These are phyloP conservation scores for Gentiana dahurica DNA, from an alignment of 257 asterid species.

Conservation along the genomic window DNA sequence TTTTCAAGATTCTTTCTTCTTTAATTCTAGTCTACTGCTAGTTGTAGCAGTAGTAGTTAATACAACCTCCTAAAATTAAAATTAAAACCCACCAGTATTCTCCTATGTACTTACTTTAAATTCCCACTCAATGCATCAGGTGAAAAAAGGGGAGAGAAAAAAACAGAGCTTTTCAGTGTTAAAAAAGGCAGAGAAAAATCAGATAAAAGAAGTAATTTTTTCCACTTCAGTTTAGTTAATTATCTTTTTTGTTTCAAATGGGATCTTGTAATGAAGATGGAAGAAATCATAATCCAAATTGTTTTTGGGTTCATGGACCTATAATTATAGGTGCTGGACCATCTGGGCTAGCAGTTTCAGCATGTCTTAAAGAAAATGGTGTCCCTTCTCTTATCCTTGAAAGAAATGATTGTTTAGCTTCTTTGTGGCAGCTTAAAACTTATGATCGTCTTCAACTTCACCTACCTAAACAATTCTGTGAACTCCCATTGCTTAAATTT, in stretches of 20 bases:
- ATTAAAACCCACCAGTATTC: neutral
- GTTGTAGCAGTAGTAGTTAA: no score
- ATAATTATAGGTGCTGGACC: slow-evolving; percentile 91
- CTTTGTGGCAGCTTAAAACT: slow-evolving; percentile 66
- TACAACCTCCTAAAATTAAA: neutral
- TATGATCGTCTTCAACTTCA: slow-evolving; percentile 85
- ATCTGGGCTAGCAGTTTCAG: slow-evolving; percentile 88
- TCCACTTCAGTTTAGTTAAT: neutral
- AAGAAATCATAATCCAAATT: slow-evolving; percentile 7
- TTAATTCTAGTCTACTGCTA: no score
- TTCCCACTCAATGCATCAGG: slow-evolving; percentile 16
- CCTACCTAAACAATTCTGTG: slow-evolving; percentile 67
- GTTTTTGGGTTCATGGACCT: slow-evolving; percentile 36
- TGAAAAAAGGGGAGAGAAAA: neutral
- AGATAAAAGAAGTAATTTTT: neutral
- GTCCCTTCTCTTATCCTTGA: slow-evolving; percentile 65
- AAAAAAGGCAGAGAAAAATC: slow-evolving; percentile 13
- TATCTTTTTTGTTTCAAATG: slow-evolving; percentile 13
- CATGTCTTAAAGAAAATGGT: slow-evolving; percentile 55
- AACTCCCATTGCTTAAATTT: slow-evolving; percentile 51
- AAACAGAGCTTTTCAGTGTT: slow-evolving; percentile 11
- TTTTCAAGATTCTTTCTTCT: slow-evolving; percentile 9
- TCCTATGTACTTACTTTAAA: slow-evolving; percentile 17
- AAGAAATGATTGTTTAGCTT: slow-evolving; percentile 62
- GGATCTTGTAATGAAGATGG: slow-evolving; percentile 23